Conservation (phyloP, 2,329 filamentous ascomycete species). For the Ilyonectria destructans region DNA sequence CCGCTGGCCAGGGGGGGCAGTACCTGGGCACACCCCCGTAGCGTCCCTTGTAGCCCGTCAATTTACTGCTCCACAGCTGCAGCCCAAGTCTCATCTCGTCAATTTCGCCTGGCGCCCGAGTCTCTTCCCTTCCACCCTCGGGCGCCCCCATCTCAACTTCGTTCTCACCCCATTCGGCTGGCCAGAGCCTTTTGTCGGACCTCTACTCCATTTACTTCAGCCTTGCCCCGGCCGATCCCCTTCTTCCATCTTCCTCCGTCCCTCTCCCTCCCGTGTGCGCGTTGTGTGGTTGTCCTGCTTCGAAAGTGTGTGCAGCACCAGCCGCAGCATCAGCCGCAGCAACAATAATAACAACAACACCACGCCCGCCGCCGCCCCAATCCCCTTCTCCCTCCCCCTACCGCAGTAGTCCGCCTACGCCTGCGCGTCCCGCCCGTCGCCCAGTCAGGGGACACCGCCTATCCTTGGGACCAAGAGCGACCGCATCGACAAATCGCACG, state of each 20-base stretch:
- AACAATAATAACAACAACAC: slow-evolving; percentile 45
- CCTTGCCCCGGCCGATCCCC: slow-evolving; percentile 39
- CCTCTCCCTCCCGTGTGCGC: slow-evolving; percentile 34
- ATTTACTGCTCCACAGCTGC: slow-evolving; percentile 44
- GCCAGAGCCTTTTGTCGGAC: slow-evolving; percentile 39
- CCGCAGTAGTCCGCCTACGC: slow-evolving; percentile 43
- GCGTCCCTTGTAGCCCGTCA: slow-evolving; percentile 26
- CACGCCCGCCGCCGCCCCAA: slow-evolving; percentile 39
- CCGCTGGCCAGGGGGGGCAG: slow-evolving; percentile 9
- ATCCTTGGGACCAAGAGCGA: slow-evolving; percentile 44
- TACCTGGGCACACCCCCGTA: slow-evolving; percentile 29
- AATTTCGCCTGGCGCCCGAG: slow-evolving; percentile 52
- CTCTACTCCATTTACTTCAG: slow-evolving; percentile 29
- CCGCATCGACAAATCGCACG: slow-evolving; percentile 55
- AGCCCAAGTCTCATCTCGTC: slow-evolving; percentile 51
- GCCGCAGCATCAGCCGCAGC: slow-evolving; percentile 43
- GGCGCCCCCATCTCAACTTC: slow-evolving; percentile 48
- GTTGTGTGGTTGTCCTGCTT: slow-evolving; percentile 34
- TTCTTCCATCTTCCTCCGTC: slow-evolving; percentile 25
- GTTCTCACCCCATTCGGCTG: slow-evolving; percentile 46
- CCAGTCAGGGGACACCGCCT: slow-evolving; percentile 45
- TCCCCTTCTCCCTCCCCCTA: slow-evolving; percentile 43
- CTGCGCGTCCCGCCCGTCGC: slow-evolving; percentile 43
- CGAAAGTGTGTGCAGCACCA: slow-evolving; percentile 47
- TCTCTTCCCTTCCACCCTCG: slow-evolving; percentile 42